Percentiles rank a stretch among this genome's conserved stretches.
Evolutionary conservation across 2,329 filamentous ascomycete genomes (phyloP).

Genomic region (Curvularia lunata): DNA sequence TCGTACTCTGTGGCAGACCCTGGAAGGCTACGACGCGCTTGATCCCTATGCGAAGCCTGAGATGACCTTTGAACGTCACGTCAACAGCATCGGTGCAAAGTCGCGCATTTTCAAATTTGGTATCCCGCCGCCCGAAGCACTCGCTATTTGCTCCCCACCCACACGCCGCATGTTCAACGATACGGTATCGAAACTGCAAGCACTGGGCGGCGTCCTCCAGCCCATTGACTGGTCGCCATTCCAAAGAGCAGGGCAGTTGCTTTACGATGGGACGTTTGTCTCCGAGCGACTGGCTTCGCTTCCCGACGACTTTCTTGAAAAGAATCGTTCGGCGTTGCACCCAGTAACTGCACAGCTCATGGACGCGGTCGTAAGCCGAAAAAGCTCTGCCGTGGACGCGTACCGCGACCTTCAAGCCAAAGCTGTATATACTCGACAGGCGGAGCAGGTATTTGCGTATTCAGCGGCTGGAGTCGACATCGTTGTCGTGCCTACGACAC

Average conservation of each 20-base stretch:
- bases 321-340: slow-evolving; percentile 52
- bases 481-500: slow-evolving; percentile 61
- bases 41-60: slow-evolving; percentile 60
- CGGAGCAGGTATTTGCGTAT: slow-evolving; percentile 39
- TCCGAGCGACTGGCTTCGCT: slow-evolving; percentile 59
- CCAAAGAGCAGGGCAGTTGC: slow-evolving; percentile 59
- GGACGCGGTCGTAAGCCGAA: slow-evolving; percentile 34
- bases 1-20: slow-evolving; percentile 57
- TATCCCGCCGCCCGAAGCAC: slow-evolving; percentile 54
- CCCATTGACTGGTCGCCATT: slow-evolving; percentile 51
- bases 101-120: slow-evolving; percentile 56
- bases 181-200: slow-evolving; percentile 34
- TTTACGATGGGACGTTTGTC: slow-evolving; percentile 65
- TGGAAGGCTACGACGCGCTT: slow-evolving; percentile 54
- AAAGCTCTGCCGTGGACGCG: slow-evolving; percentile 41
- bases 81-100: slow-evolving; percentile 45
- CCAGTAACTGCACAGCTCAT: slow-evolving; percentile 57
- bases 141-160: slow-evolving; percentile 52
- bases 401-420: slow-evolving; percentile 46
- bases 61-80: slow-evolving; percentile 43
- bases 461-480: slow-evolving; percentile 38
- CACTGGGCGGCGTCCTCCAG: slow-evolving; percentile 37
- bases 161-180: slow-evolving; percentile 49
- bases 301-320: slow-evolving; percentile 40
- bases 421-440: slow-evolving; percentile 40